phyloP scores from a whole-genome alignment of 306 rosid species.

The Lathyrus tuberosus region DNA sequence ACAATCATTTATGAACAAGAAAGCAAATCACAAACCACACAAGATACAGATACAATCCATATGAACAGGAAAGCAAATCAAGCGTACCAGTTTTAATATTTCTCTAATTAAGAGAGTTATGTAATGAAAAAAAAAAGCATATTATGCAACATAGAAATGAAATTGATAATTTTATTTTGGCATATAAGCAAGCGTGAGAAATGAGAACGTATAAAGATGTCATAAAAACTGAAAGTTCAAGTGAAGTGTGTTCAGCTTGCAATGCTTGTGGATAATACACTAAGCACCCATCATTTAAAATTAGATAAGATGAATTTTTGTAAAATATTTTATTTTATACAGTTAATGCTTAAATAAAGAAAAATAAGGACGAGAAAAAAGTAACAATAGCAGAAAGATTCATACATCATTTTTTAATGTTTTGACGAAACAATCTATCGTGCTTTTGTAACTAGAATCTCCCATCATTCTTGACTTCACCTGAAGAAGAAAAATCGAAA shows the following conservation, averaged over 20 bases:
- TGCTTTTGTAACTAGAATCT: slow-evolving; percentile 85
- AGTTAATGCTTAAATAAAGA: not conserved
- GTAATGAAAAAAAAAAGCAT: no score
- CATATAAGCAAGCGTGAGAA: not conserved
- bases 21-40: no score
- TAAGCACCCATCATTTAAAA: not conserved
- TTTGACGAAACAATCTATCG: slow-evolving; percentile 84
- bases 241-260: not conserved
- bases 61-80: not conserved
- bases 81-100: not conserved
- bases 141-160: not conserved
- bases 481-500: slow-evolving; percentile 47
- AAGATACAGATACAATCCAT: not conserved
- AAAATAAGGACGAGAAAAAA: not conserved
- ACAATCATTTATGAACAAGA: no score
- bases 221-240: slow-evolving; percentile 22
- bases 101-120: not conserved
- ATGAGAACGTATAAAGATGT: slow-evolving; percentile 4
- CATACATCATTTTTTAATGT: slow-evolving; percentile 91
- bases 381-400: slow-evolving; percentile 22
- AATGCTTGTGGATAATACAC: not conserved
- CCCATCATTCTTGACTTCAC: slow-evolving; percentile 99
- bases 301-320: not conserved
- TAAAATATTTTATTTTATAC: not conserved
- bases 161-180: not conserved